Evolutionary conservation across 2,329 filamentous ascomycete species (phyloP).

Genomic region (Xylaria multiplex): DNA sequence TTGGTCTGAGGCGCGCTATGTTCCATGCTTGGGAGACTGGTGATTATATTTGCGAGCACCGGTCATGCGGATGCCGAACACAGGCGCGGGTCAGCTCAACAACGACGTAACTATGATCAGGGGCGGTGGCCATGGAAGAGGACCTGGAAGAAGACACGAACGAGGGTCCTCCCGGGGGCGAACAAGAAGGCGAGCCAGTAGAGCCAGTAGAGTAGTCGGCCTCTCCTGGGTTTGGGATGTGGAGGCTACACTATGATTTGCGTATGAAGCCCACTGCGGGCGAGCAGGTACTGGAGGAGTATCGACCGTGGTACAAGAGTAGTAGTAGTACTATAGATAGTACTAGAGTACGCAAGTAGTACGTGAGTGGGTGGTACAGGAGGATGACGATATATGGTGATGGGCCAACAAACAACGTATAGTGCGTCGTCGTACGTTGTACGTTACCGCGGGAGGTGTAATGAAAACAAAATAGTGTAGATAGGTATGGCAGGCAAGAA

Average conservation of each 20-base stretch:
- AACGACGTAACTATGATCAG: slow-evolving; percentile 47
- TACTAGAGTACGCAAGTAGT: slow-evolving; percentile 20
- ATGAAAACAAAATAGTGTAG: slow-evolving; percentile 4
- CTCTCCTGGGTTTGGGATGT: slow-evolving; percentile 27
- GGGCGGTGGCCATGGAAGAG: slow-evolving; percentile 51
- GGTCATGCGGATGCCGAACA: slow-evolving; percentile 48
- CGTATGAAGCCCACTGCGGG: slow-evolving; percentile 29
- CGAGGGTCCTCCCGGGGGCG: slow-evolving; percentile 38
- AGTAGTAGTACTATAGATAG: slow-evolving; percentile 14
- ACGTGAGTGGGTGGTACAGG: background rate
- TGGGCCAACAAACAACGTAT: slow-evolving; percentile 25
- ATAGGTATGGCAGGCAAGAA: slow-evolving; percentile 5
- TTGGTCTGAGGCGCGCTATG: slow-evolving; percentile 67
- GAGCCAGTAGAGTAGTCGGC: slow-evolving; percentile 24
- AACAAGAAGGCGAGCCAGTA: slow-evolving; percentile 16
- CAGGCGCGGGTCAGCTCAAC: slow-evolving; percentile 49
- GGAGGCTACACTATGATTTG: slow-evolving; percentile 34
- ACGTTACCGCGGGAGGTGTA: slow-evolving; percentile 21
- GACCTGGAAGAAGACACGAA: slow-evolving; percentile 46
- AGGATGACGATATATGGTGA: slow-evolving; percentile 13
- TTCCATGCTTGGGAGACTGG: slow-evolving; percentile 63
- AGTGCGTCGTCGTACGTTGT: slow-evolving; percentile 29
- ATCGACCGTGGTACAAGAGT: slow-evolving; percentile 2
- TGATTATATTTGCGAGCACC: slow-evolving; percentile 53
- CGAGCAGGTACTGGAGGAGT: slow-evolving; percentile 18